phyloP scores from a whole-genome alignment of 768 basidiomycete genomes.

The Tylopilus intermedius region DNA sequence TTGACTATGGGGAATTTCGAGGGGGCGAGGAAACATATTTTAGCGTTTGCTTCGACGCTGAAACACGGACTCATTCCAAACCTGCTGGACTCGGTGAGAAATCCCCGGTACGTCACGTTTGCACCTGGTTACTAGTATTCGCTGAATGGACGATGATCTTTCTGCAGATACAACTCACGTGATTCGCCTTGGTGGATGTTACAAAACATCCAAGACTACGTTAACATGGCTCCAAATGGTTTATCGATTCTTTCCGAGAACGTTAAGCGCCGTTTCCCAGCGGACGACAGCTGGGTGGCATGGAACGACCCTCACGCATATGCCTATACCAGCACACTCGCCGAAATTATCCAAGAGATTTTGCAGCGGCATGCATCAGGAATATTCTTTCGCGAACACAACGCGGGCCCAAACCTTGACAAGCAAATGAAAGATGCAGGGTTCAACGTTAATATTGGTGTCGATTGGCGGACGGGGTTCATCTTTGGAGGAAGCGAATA shows the following conservation, averaged over 20 bases:
- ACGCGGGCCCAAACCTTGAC: constrained; percentile 95
- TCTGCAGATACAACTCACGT: constrained; percentile 80
- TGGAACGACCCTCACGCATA: constrained; percentile 89
- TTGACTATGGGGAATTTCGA: constrained; percentile 86
- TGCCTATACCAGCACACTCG: constrained; percentile 72
- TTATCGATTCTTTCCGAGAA: constrained; percentile 70
- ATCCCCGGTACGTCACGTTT: constrained; percentile 56
- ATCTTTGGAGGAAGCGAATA: constrained; percentile 78
- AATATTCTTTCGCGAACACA: constrained; percentile 92
- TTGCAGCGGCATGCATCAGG: constrained; percentile 90
- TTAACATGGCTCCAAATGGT: constrained; percentile 77
- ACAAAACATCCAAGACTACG: constrained; percentile 97
- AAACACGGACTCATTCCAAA: constrained; percentile 98
- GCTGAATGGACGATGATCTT: not conserved
- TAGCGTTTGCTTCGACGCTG: constrained; percentile 87
- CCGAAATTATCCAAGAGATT: constrained; percentile 96
- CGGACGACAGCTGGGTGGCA: constrained; percentile 87
- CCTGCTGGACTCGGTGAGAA: constrained; percentile 82
- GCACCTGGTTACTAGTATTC: not conserved
- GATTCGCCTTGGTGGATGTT: constrained; percentile 99
- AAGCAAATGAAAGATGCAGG: constrained; percentile 93
- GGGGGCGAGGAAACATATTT: constrained; percentile 83
- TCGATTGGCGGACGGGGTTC: constrained; percentile 95
- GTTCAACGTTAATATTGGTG: constrained; percentile 87
- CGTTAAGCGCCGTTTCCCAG: constrained; percentile 91